Conservation (phyloP, 306 rosid genomes). For the Cicer arietinum region DNA sequence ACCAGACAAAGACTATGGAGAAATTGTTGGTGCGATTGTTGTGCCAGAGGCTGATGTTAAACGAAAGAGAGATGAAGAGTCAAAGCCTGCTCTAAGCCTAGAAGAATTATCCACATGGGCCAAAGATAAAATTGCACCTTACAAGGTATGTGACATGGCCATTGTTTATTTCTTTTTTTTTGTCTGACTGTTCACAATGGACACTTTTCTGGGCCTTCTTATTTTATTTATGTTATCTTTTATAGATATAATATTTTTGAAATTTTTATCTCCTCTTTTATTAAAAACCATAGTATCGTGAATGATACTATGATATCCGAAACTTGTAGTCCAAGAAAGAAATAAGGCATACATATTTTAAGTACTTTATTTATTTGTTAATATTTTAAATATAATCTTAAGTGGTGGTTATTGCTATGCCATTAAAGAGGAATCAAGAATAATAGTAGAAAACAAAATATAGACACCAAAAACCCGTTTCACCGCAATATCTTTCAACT, state of each 20-base stretch:
- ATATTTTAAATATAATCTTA: too few species aligned
- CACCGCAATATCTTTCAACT: not conserved
- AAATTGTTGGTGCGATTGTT: constrained; percentile 77
- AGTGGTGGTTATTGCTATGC: not conserved
- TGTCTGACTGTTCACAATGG: not conserved
- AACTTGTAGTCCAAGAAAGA: not conserved
- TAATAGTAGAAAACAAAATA: too few species aligned
- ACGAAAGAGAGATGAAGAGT: constrained; percentile 56
- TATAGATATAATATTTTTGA: not conserved
- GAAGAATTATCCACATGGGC: constrained; percentile 80
- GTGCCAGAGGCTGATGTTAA: constrained; percentile 59
- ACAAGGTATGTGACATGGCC: constrained; percentile 67
- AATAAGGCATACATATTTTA: not conserved
- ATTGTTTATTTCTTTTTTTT: not conserved
- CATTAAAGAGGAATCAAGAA: not conserved
- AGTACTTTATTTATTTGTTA: not conserved
- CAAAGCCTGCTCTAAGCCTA: constrained; percentile 63
- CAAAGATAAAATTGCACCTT: constrained; percentile 85
- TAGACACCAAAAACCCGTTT: not conserved
- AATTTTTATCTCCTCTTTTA: not conserved
- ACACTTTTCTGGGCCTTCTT: not conserved
- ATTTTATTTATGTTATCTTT: not conserved
- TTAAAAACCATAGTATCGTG: not conserved
- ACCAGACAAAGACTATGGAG: constrained; percentile 85
- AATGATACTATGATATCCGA: not conserved